Percentiles rank a stretch among this genome's conserved stretches.
phyloP scores from a whole-genome alignment of 306 rosid species.

The Vigna nakashimae region DNA sequence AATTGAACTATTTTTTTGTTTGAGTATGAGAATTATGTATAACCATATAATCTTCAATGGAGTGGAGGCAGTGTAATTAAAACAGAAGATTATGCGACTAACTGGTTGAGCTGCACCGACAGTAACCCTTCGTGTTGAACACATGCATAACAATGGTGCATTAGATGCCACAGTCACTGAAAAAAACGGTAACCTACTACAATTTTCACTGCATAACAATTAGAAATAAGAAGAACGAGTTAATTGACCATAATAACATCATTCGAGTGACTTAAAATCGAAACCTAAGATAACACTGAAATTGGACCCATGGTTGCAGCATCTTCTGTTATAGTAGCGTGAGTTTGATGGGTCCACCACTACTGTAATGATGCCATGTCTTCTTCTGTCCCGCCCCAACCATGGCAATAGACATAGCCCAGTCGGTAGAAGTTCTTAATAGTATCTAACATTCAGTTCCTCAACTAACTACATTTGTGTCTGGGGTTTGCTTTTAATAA shows the following conservation, averaged over 20 bases:
- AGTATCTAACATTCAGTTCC: neutral
- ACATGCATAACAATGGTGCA: neutral
- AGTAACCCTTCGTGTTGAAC: neutral
- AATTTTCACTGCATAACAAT: neutral
- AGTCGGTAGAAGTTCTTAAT: too few relatives aligned
- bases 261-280: too few relatives aligned
- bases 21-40: neutral
- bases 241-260: too few relatives aligned
- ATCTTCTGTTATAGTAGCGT: neutral
- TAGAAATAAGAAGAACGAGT: neutral
- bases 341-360: slow-evolving; percentile 30
- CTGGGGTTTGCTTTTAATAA: neutral
- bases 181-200: neutral
- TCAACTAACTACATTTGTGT: neutral
- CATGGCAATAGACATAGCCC: slow-evolving; percentile 7
- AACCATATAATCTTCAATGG: neutral
- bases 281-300: neutral
- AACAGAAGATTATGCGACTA: neutral
- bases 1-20: neutral
- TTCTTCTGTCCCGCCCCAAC: neutral
- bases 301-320: slow-evolving; percentile 33
- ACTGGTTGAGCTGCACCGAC: slow-evolving; percentile 38
- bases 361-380: neutral
- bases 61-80: neutral
- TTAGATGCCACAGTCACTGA: slow-evolving; percentile 3